Evolutionary conservation across 2,329 filamentous ascomycete species (phyloP).

Genomic region (Elsinoe fawcettii): DNA sequence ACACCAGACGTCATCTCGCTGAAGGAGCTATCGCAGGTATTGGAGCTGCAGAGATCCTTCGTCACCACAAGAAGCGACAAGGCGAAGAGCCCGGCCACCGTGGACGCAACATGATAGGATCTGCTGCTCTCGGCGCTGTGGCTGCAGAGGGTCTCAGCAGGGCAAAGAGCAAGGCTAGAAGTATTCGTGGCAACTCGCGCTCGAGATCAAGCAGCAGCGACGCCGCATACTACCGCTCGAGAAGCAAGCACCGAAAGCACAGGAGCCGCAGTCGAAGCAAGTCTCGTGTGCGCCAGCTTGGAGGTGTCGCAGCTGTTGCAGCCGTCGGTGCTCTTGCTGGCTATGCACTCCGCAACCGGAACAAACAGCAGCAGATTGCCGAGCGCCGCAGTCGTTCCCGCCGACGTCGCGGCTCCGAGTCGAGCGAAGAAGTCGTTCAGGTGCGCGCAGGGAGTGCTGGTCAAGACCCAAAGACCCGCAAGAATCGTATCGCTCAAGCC

Average conservation of each 20-base stretch:
- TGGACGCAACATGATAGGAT: constrained; percentile 49
- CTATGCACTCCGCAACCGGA: constrained; percentile 43
- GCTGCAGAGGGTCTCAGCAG: constrained; percentile 51
- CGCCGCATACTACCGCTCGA: constrained; percentile 28
- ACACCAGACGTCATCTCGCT: constrained; percentile 51
- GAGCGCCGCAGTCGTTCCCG: constrained; percentile 39
- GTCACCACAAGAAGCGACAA: constrained; percentile 49
- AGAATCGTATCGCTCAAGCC: constrained; percentile 53
- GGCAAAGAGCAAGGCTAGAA: constrained; percentile 36
- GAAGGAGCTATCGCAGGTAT: constrained; percentile 54
- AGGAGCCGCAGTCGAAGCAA: constrained; percentile 19
- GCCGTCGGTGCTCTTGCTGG: constrained; percentile 52
- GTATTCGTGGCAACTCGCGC: constrained; percentile 28
- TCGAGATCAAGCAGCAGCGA: constrained; percentile 24
- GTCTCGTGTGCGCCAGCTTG: constrained; percentile 45
- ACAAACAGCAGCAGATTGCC: constrained; percentile 40
- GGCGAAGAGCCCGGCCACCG: constrained; percentile 48
- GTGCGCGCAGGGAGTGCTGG: constrained; percentile 31
- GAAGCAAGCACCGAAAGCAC: constrained; percentile 27
- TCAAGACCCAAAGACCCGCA: constrained; percentile 45
- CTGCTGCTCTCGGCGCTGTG: constrained; percentile 53
- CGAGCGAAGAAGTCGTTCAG: constrained; percentile 22
- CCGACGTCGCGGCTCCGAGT: constrained; percentile 35
- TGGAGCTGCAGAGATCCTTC: constrained; percentile 53
- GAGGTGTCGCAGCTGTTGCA: constrained; percentile 53